phyloP scores from a whole-genome alignment of 1,139 yeast genomes.

The Kurtzmaniella quercitrusa region DNA sequence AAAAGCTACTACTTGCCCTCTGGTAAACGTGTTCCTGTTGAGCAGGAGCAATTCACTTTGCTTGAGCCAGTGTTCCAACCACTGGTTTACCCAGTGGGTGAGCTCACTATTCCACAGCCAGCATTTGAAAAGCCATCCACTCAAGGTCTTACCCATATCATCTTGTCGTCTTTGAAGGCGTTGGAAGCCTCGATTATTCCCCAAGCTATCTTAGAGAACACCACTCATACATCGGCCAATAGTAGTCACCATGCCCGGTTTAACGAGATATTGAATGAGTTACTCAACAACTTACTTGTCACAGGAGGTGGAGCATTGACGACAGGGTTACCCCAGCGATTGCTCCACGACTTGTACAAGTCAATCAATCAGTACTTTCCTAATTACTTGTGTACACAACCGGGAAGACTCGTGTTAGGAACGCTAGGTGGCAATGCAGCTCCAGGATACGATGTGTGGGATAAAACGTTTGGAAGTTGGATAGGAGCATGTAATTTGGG shows the following conservation, averaged over 20 bases:
- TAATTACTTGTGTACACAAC: slow-evolving; percentile 32
- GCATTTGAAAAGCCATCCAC: slow-evolving; percentile 34
- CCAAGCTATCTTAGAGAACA: slow-evolving; percentile 6
- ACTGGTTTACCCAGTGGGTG: slow-evolving; percentile 29
- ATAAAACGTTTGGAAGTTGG: slow-evolving; percentile 59
- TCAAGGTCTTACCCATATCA: slow-evolving; percentile 40
- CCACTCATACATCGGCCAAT: slow-evolving; percentile 14
- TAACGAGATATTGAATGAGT: slow-evolving; percentile 37
- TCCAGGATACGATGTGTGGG: slow-evolving; percentile 33
- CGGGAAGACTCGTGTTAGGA: slow-evolving; percentile 15
- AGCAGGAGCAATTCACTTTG: slow-evolving; percentile 39
- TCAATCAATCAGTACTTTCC: slow-evolving; percentile 45
- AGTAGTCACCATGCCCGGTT: slow-evolving; percentile 30
- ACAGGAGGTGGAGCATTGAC: slow-evolving; percentile 64
- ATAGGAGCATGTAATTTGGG: slow-evolving; percentile 64
- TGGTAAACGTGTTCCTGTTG: slow-evolving; percentile 33
- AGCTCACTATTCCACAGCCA: slow-evolving; percentile 32
- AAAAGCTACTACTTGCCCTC: slow-evolving; percentile 47
- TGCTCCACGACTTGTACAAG: slow-evolving; percentile 54
- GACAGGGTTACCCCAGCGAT: slow-evolving; percentile 58
- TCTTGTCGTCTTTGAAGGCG: slow-evolving; percentile 34
- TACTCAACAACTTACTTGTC: slow-evolving; percentile 57
- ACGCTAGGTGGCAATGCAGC: slow-evolving; percentile 16
- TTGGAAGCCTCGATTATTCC: slow-evolving; percentile 31
- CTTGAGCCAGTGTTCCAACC: slow-evolving; percentile 59